Evolutionary conservation across 192 early-diverging fungal genomes (phyloP), one percentile per base, ranked within the genome.

Genomic region (Coemansia sp.): DNA sequence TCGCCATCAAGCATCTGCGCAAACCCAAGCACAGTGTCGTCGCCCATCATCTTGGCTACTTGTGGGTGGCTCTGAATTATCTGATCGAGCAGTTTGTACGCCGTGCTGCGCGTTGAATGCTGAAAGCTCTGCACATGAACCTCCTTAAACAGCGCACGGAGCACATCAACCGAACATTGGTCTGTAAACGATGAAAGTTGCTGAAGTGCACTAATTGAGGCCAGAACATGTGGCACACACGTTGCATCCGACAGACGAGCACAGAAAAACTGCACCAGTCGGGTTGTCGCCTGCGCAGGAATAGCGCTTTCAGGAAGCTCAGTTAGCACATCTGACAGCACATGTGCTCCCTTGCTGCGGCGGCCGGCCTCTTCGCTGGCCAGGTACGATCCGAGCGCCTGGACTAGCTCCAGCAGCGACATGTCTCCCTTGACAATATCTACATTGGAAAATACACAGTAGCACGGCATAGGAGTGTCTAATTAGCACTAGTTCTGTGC

Each of bases 1-100:
- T 99, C 98, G 23, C 95, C 94, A 75, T 99, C 98, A 81, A 98
- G 83, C 19, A 83, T 71, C 67, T 93, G 87, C 21, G 91, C 90
- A 72, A 92, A 97, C 24, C 91, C 94, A 59, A 82, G 80, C 10
- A 95, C 82, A 81, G 95, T 93, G 19, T 86, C 86, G 17, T 84
- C 72, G 52, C 84, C 88, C 56, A 93, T 84, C 19, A 80, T 39
- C 58, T 83, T 69, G n/a, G 93, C 78, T 15, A 84, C 89, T 84
- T 67, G 39, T 14, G 77, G 57, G 63, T 84, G 52, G 27, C 56
- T 81, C n/a, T 81, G 70, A 22, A 98, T 69, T 9, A 91, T 73
- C 8, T 69, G 58, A 1, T 93, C 89, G 45, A 97, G 83, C 22
- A 97, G 82, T 47, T 79, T 69, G 72, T 89, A 97, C 2, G 86